Percentiles rank a stretch among this genome's conserved stretches.
These are phyloP conservation scores for Millerago galiae DNA, from an alignment of 805 yeast genomes.

Conservation along the genomic window DNA sequence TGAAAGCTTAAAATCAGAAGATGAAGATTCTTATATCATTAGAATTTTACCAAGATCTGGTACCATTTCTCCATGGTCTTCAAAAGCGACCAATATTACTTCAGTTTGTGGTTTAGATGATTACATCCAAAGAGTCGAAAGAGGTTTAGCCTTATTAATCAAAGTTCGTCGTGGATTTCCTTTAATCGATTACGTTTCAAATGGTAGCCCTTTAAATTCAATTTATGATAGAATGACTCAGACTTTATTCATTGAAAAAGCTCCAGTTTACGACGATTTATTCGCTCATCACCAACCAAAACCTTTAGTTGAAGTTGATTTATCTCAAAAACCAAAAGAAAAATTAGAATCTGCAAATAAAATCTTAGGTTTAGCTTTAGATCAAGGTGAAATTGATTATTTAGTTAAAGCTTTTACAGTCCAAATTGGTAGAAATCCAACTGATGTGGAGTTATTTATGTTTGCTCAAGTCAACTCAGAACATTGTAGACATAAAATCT, in stretches of 20 bases:
- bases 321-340: slow-evolving; percentile 43
- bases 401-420: slow-evolving; percentile 75
- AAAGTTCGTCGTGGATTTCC: slow-evolving; percentile 69
- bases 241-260: slow-evolving; percentile 45
- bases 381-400: slow-evolving; percentile 87
- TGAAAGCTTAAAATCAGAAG: slow-evolving; percentile 27
- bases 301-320: slow-evolving; percentile 72
- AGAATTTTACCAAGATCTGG: slow-evolving; percentile 89
- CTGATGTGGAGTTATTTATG: slow-evolving; percentile 97
- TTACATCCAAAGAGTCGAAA: slow-evolving; percentile 76
- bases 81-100: slow-evolving; percentile 94
- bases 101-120: slow-evolving; percentile 77
- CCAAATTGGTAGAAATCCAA: slow-evolving; percentile 78
- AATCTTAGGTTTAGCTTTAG: slow-evolving; percentile 88
- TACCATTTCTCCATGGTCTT: slow-evolving; percentile 98
- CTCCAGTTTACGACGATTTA: slow-evolving; percentile 64
- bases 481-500: slow-evolving; percentile 98
- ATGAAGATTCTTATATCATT: slow-evolving; percentile 47
- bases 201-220: slow-evolving; percentile 55
- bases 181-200: slow-evolving; percentile 44
- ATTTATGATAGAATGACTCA: slow-evolving; percentile 96
- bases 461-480: slow-evolving; percentile 99
- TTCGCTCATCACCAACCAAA: slow-evolving; percentile 77
- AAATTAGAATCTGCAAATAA: slow-evolving; percentile 72
- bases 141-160: slow-evolving; percentile 76